phyloP scores from a whole-genome alignment of 805 yeast species.

The Lachancea nothofagi region DNA sequence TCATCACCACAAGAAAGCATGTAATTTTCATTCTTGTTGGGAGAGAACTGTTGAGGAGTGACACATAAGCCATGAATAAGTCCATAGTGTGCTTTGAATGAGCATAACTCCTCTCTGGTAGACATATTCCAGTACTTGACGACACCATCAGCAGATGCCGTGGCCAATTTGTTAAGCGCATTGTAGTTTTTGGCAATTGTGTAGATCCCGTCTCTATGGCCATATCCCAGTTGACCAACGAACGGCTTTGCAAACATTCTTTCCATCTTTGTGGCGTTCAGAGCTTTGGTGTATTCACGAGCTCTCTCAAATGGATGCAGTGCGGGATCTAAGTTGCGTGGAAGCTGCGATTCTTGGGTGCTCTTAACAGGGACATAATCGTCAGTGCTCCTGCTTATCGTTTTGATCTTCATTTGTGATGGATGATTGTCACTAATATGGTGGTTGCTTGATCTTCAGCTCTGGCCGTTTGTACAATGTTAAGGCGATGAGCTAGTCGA shows the following conservation, averaged over 20 bases:
- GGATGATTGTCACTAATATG: background rate
- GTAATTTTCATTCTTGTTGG: conserved; percentile 36
- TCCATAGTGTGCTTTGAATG: conserved; percentile 86
- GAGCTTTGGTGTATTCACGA: conserved; percentile 89
- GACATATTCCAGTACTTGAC: conserved; percentile 91
- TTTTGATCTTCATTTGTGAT: conserved; percentile 63
- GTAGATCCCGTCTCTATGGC: conserved; percentile 94
- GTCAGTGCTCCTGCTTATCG: conserved; percentile 85
- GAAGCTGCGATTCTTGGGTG: conserved; percentile 79
- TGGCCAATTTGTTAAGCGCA: conserved; percentile 68
- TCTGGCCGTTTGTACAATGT: no score
- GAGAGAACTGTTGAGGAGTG: conserved; percentile 41
- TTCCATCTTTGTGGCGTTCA: conserved; percentile 92
- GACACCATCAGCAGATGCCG: conserved; percentile 94
- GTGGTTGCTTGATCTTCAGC: background rate
- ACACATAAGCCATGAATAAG: conserved; percentile 81
- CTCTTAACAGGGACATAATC: conserved; percentile 87
- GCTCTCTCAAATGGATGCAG: conserved; percentile 97
- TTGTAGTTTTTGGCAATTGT: conserved; percentile 73
- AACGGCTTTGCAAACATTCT: conserved; percentile 98
- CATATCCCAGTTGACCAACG: conserved; percentile 88
- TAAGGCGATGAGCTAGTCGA: conserved; percentile 6
- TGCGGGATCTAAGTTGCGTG: conserved; percentile 88
- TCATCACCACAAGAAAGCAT: conserved; percentile 86
- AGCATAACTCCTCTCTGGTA: conserved; percentile 64